Evolutionary conservation across 1,139 yeast genomes (phyloP).

Genomic region (Torulaspora globosa): DNA sequence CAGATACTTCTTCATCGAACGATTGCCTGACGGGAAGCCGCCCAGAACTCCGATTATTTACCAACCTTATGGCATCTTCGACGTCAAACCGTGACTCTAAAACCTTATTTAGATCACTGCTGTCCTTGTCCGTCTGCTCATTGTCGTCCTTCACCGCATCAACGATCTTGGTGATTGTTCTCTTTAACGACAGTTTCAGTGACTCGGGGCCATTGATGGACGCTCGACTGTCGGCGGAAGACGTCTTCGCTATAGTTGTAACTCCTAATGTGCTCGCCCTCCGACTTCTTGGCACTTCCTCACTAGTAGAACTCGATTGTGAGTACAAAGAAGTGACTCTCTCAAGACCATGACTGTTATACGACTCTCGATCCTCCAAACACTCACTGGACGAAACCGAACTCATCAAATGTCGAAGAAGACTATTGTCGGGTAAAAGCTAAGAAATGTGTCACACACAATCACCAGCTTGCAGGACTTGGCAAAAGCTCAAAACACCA

Average conservation of each 20-base stretch:
- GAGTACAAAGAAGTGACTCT: constrained; percentile 3
- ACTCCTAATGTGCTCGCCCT: neutral
- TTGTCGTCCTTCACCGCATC: constrained; percentile 32
- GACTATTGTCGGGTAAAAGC: no score
- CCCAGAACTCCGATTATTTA: constrained; percentile 12
- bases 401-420: neutral
- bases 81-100: constrained; percentile 30
- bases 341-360: neutral
- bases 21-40: neutral
- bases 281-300: constrained; percentile 1
- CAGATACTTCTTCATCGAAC: constrained; percentile 4
- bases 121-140: constrained; percentile 19
- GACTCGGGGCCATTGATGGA: constrained; percentile 2
- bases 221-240: neutral
- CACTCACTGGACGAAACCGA: constrained; percentile 1
- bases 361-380: neutral
- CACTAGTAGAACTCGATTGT: neutral
- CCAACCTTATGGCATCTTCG: constrained; percentile 32
- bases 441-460: neutral
- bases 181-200: constrained; percentile 11
- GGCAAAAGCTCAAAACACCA: neutral
- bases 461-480: neutral
- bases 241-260: neutral
- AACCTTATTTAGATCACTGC: constrained; percentile 19
- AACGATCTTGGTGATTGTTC: constrained; percentile 20